These are phyloP conservation scores for Hanseniaspora uvarum DNA, from an alignment of 1,139 yeast genomes.

Conservation along the genomic window DNA sequence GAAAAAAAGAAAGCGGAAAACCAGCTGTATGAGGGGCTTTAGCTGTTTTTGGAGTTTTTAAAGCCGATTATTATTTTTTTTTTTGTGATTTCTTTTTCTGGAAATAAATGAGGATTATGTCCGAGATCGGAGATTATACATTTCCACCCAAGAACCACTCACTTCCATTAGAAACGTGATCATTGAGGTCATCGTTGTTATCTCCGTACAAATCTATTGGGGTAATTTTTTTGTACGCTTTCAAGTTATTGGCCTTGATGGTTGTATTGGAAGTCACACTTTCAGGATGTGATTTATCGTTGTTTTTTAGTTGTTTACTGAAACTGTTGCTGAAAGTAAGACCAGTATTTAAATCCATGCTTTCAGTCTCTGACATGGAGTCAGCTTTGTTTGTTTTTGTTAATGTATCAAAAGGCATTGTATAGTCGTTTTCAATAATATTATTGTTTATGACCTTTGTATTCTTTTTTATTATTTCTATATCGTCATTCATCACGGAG, in stretches of 20 bases:
- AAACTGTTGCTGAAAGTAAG: background rate
- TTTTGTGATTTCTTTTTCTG: background rate
- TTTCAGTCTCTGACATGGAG: background rate
- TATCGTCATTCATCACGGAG: background rate
- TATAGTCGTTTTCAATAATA: background rate
- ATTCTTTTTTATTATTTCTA: slow-evolving; percentile 1
- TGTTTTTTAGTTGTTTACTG: background rate
- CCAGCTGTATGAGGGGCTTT: no score
- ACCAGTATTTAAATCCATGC: slow-evolving; percentile 3
- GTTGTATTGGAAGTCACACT: background rate
- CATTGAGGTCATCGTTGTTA: background rate
- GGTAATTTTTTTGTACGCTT: slow-evolving; percentile 1
- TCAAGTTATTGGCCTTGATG: slow-evolving; percentile 4
- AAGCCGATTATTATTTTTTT: no score
- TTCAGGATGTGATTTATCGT: background rate
- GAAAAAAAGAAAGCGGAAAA: background rate
- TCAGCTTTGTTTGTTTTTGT: background rate
- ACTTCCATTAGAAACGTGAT: no score
- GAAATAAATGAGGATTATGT: background rate
- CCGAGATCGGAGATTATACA: background rate
- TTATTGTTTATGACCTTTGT: background rate
- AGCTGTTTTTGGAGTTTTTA: no score
- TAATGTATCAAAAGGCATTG: background rate
- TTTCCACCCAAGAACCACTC: slow-evolving; percentile 14
- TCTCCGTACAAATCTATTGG: slow-evolving; percentile 17